Conservation (phyloP, 2,329 filamentous ascomycete species). For the Eurotiales sp. region DNA sequence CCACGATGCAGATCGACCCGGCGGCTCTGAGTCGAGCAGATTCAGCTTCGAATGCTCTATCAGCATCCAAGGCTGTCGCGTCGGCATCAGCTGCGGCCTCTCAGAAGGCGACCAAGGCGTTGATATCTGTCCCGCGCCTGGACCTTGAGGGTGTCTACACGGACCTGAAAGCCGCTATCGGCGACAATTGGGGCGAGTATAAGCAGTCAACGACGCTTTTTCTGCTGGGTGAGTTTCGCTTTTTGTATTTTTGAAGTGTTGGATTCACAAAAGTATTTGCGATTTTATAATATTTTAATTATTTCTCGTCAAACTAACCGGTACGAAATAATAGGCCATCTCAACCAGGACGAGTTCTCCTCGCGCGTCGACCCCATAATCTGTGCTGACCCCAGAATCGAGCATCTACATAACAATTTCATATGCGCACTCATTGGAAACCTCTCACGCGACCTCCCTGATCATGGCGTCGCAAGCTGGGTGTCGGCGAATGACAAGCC, state of each 20-base stretch:
- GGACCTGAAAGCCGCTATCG: slow-evolving; percentile 57
- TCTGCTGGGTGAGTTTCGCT: slow-evolving; percentile 48
- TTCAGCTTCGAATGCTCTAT: slow-evolving; percentile 31
- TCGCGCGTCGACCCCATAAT: slow-evolving; percentile 55
- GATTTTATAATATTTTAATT: not conserved
- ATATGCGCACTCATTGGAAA: slow-evolving; percentile 59
- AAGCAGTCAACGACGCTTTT: slow-evolving; percentile 57
- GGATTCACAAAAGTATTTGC: not conserved
- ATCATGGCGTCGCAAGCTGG: slow-evolving; percentile 61
- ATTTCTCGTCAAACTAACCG: not conserved
- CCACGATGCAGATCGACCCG: slow-evolving; percentile 44
- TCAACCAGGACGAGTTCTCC: slow-evolving; percentile 60
- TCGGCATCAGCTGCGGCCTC: slow-evolving; percentile 27
- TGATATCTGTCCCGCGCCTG: slow-evolving; percentile 56
- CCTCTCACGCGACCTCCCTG: slow-evolving; percentile 56
- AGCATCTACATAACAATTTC: slow-evolving; percentile 61
- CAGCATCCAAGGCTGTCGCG: slow-evolving; percentile 30
- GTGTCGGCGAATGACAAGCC: slow-evolving; percentile 58
- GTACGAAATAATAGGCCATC: slow-evolving; percentile 42
- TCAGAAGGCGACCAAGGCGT: slow-evolving; percentile 49
- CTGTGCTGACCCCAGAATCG: slow-evolving; percentile 48
- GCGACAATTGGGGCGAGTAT: slow-evolving; percentile 58
- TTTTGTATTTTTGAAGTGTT: not conserved
- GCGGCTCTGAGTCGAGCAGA: slow-evolving; percentile 42
- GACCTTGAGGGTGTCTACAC: slow-evolving; percentile 62